phyloP scores from a whole-genome alignment of 2,329 filamentous ascomycete species.

The Fusarium albidum region DNA sequence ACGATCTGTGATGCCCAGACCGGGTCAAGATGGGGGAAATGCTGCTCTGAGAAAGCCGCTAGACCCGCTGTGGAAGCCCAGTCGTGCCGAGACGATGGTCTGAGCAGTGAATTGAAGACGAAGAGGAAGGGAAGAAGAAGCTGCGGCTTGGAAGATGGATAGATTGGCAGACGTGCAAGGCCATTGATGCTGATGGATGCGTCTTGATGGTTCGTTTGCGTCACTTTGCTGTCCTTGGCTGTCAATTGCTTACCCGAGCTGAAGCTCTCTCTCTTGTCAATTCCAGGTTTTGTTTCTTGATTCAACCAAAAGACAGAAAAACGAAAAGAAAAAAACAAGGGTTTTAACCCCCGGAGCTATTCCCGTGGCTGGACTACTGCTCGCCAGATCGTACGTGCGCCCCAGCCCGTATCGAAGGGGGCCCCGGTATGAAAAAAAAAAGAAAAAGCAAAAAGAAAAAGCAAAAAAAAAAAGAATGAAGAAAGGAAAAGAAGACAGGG shows the following conservation, averaged over 20 bases:
- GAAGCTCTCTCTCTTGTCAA: neutral
- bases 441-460: too few relatives aligned
- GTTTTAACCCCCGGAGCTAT: neutral
- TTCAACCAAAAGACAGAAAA: too few relatives aligned
- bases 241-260: constrained; percentile 7
- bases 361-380: neutral
- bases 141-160: constrained; percentile 6
- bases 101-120: constrained; percentile 19
- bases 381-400: constrained; percentile 17
- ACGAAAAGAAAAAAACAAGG: too few relatives aligned
- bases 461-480: too few relatives aligned
- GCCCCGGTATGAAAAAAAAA: constrained; percentile 12
- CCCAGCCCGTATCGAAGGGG: constrained; percentile 15
- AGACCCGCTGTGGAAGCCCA: constrained; percentile 19
- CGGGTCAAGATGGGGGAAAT: constrained; percentile 31
- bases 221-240: constrained; percentile 7
- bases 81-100: constrained; percentile 36
- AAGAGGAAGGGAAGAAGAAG: constrained; percentile 7
- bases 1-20: constrained; percentile 34
- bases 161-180: neutral
- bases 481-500: too few relatives aligned
- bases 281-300: neutral
- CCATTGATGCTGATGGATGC: neutral
- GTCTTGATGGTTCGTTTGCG: constrained; percentile 2
- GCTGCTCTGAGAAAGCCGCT: constrained; percentile 19